Base-by-base conservation (phyloP, 2,329 filamentous ascomycete species). In the Verticillium dahliae region DNA sequence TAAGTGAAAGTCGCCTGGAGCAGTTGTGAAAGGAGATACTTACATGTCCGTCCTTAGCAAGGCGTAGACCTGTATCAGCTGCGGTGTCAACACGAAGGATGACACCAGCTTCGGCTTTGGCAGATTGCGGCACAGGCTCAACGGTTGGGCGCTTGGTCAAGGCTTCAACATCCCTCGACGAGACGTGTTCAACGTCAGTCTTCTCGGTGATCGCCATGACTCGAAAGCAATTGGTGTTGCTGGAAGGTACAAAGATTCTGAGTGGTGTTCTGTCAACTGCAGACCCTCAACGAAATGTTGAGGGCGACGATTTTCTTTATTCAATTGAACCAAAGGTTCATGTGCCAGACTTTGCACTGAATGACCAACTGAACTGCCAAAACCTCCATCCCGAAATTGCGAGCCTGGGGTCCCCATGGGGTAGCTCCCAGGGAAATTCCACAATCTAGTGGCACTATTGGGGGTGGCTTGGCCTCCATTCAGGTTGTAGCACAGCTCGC, bases 41-140 rank as follows among this genome's bases (percentile, higher is more conserved):
- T 57, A 57, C 56, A 31, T 57, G 56, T 13, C 56, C 56, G 14
- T 57, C 56, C 35, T 57, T 57, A 18, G 56, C 56, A 13, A 57
- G 37, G 1, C 56, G 56, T 5, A 57, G 56, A 1, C n/a, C 6
- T 7, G 56, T 57, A 11, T 57, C 35, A 13, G 9, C 35, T 5
- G 56, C 13, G 18, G 14, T 15, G 5, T 57, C 56, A 11, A 57
- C 3, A 27, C 27, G 22, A 6, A 57, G 35, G 10, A 57, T 41
- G 35, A 57, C 56, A 41, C 56, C 56, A 14, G 56, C 56, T 41
- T 57, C 56, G 18, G 56, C 38, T 38, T 39, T 57, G 5, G 56
- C 37, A 39, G 56, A 27, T 13, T 31, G 35, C 22, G 56, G 56
- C 35, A 57, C 3, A 4, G 56, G 35, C 6, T 57, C 56, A 14